phyloP scores from a whole-genome alignment of 2,329 filamentous ascomycete genomes.

The Monilinia aucupariae region DNA sequence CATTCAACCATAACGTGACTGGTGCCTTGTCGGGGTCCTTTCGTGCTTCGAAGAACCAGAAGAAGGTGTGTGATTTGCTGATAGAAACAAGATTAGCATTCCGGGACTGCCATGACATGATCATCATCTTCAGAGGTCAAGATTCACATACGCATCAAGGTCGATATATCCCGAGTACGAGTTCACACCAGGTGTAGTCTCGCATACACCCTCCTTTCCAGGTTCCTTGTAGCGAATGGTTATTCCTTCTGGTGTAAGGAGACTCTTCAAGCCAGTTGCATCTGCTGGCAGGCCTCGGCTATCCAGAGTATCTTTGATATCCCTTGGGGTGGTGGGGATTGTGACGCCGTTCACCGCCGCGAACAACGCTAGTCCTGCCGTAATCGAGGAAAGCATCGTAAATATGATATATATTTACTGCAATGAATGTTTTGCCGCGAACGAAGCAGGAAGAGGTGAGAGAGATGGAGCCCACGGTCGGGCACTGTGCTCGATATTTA shows the following conservation, averaged over 20 bases:
- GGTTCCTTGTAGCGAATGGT: constrained; percentile 45
- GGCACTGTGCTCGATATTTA: constrained; percentile 4
- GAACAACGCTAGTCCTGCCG: constrained; percentile 18
- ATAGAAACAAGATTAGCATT: not conserved
- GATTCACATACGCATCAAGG: constrained; percentile 22
- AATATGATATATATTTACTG: not conserved
- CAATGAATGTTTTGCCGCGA: not conserved
- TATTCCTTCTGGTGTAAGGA: constrained; percentile 39
- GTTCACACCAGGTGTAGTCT: constrained; percentile 31
- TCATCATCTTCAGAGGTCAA: not conserved
- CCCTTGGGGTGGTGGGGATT: constrained; percentile 21
- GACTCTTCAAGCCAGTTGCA: constrained; percentile 37
- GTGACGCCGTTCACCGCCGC: constrained; percentile 17
- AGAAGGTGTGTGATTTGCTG: constrained; percentile 39
- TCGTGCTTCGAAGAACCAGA: constrained; percentile 49
- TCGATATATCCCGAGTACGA: constrained; percentile 32
- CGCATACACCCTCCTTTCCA: constrained; percentile 32
- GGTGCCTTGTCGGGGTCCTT: constrained; percentile 43
- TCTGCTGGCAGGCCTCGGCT: constrained; percentile 39
- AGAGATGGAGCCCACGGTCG: no score
- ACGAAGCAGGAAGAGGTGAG: no score
- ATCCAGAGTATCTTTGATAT: constrained; percentile 25
- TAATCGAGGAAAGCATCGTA: constrained; percentile 18
- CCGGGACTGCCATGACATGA: constrained; percentile 9
- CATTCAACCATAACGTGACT: constrained; percentile 49